Percentiles rank a stretch among this genome's conserved stretches.
Evolutionary conservation across 805 yeast species (phyloP).

Genomic region (Wickerhamomyces queroliae): DNA sequence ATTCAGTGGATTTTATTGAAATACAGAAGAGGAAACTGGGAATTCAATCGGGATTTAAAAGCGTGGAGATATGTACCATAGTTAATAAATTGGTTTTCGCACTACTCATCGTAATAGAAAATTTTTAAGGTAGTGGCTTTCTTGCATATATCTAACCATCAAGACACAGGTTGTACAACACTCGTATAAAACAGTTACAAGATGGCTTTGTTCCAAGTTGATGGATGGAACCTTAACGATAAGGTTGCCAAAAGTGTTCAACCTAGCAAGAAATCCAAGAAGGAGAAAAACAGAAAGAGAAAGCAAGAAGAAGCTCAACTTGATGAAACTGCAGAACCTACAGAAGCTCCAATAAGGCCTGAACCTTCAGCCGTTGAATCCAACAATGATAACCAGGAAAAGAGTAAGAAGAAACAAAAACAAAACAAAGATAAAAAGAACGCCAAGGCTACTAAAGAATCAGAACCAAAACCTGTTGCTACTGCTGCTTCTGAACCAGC

Average conservation of each 20-base stretch:
- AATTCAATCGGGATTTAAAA: neutral
- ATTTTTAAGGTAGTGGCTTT: neutral
- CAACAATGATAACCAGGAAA: conserved; percentile 7
- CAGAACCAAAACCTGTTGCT: conserved; percentile 4
- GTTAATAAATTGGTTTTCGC: neutral
- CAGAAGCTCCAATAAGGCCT: conserved; percentile 12
- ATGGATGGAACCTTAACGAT: conserved; percentile 71
- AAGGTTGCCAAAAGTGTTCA: conserved; percentile 45
- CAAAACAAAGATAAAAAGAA: conserved; percentile 1
- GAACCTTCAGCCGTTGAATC: too few species aligned
- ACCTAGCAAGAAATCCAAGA: conserved; percentile 22
- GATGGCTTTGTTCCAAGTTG: conserved; percentile 74
- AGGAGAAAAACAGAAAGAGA: conserved; percentile 20
- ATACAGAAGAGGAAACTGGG: conserved; percentile 6
- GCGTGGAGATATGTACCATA: conserved; percentile 8
- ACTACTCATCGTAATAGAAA: neutral
- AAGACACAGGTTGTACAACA: neutral
- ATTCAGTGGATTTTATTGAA: conserved; percentile 3
- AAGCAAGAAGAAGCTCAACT: conserved; percentile 10
- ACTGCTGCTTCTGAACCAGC: conserved; percentile 4
- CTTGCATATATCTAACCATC: neutral
- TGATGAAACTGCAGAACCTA: conserved; percentile 3
- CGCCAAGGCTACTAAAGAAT: conserved; percentile 1
- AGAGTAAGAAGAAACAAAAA: conserved; percentile 7
- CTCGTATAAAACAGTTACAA: conserved; percentile 2